Evolutionary conservation across 2,329 filamentous ascomycete genomes (phyloP).

Genomic region (Sclerotinia minor): DNA sequence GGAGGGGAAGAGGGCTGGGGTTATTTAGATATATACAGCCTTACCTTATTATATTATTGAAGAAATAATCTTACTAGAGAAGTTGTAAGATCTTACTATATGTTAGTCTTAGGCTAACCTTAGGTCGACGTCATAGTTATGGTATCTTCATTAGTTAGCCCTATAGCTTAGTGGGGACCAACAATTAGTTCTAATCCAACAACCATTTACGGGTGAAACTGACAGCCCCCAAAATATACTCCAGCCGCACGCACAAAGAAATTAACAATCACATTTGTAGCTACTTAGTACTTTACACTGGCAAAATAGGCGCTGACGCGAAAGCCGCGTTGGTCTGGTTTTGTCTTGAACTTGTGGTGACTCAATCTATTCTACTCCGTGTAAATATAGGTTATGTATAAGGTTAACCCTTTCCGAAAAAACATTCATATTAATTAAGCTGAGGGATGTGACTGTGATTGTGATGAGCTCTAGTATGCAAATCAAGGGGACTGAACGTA

Average conservation of each 20-base stretch:
- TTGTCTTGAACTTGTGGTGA: background rate
- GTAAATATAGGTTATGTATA: background rate
- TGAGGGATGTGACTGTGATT: background rate
- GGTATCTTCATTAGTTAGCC: background rate
- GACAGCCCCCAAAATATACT: background rate
- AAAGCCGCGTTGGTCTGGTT: background rate
- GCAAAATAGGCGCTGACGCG: background rate
- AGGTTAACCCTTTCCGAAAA: background rate
- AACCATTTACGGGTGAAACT: background rate
- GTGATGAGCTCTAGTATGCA: background rate
- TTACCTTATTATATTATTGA: too few relatives aligned
- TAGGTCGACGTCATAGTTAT: background rate
- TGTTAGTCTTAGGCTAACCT: background rate
- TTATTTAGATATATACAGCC: background rate
- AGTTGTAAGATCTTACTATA: too few relatives aligned
- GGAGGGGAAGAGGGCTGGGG: too few relatives aligned
- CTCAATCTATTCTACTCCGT: background rate
- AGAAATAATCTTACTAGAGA: too few relatives aligned
- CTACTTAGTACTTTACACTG: too few relatives aligned
- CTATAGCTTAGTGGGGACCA: background rate
- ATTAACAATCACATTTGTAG: background rate
- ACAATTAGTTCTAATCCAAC: conserved; percentile 3
- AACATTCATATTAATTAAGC: background rate
- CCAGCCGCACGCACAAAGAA: background rate
- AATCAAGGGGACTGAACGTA: too few relatives aligned